Conservation (phyloP, 2,329 filamentous ascomycete species). For the Penicillium sp. region DNA sequence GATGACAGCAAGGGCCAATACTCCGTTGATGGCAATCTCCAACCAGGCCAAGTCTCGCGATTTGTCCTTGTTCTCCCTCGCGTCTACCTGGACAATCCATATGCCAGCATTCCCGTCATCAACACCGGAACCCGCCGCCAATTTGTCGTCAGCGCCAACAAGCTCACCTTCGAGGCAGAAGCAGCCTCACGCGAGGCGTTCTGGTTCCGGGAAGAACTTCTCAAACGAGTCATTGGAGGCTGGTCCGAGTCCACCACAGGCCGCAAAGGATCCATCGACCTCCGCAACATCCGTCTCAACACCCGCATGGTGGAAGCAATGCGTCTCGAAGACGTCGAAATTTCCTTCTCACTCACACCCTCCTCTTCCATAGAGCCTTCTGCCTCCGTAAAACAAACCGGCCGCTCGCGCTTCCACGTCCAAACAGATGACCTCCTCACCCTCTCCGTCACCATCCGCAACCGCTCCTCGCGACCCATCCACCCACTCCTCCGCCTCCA, state of each 20-base stretch:
- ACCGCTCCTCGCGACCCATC: slow-evolving; percentile 70
- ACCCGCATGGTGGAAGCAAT: slow-evolving; percentile 81
- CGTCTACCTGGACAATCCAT: slow-evolving; percentile 74
- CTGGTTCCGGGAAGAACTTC: slow-evolving; percentile 84
- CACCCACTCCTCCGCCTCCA: slow-evolving; percentile 74
- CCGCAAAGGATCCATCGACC: slow-evolving; percentile 70
- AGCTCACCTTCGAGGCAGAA: slow-evolving; percentile 78
- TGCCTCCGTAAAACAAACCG: slow-evolving; percentile 43
- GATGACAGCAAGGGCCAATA: slow-evolving; percentile 33
- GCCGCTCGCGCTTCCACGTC: slow-evolving; percentile 52
- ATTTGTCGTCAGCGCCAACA: slow-evolving; percentile 82
- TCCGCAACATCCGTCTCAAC: slow-evolving; percentile 74
- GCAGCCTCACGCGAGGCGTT: slow-evolving; percentile 79
- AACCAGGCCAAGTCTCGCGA: slow-evolving; percentile 68
- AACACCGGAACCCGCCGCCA: slow-evolving; percentile 85
- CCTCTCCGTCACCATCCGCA: slow-evolving; percentile 71
- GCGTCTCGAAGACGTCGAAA: slow-evolving; percentile 76
- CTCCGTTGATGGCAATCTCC: slow-evolving; percentile 51
- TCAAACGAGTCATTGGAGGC: slow-evolving; percentile 69
- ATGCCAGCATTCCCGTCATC: slow-evolving; percentile 76
- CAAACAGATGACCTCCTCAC: slow-evolving; percentile 68
- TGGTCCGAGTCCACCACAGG: slow-evolving; percentile 68
- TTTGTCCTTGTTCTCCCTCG: slow-evolving; percentile 76
- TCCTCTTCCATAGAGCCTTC: slow-evolving; percentile 32
- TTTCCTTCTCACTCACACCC: slow-evolving; percentile 55